Base-by-base conservation (phyloP, 371 early-diverging fungal genomes). In the Mucor lusitanicus region DNA sequence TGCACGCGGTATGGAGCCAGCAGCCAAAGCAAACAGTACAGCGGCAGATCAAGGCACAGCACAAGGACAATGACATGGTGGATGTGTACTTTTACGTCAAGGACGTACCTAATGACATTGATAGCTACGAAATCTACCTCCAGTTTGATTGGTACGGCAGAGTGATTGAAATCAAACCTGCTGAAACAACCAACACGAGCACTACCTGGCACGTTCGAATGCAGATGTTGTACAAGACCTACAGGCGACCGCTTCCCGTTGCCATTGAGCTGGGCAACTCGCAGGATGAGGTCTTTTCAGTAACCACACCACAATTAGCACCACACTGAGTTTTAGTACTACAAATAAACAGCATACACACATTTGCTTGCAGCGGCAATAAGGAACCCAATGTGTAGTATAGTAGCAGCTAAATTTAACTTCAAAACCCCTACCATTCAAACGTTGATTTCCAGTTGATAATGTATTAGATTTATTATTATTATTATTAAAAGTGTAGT, bases 111-210 rank as follows among this genome's bases (percentile, higher is more conserved):
- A 3, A 19, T 3, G 7, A n/a, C 28, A 57, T 33, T 19, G 35
- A 57, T 11, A 33, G 57, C 37, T 42, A 55, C 30, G 21, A 59
- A 50, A n/a, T 69, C 44, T 44, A 44, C 19, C 44, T 44, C n/a
- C 44, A 44, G 44, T 44, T 19, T 44, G 44, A 44, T 44, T 44
- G 44, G 44, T 44, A 44, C 44, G 44, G 44, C n/a, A 44, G 5
- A 44, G 44, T 44, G 19, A 44, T 44, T n/a, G 44, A 44, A 44
- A 44, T 44, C 6, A 44, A 44, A 44, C 44, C 44, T 44, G 44
- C 44, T n/a, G 19, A 44, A 44, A 44, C 44, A 44, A n/a, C 44
- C 17, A 19, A 19, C 44, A 44, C 19, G 17, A 19, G 19, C 19
- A 44, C 19, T 19, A 44, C 44, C 7, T 44, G 44, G 44, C 44